Conservation (phyloP, 1,284 basidiomycete genomes). For the Heterobasidion irregulare region DNA sequence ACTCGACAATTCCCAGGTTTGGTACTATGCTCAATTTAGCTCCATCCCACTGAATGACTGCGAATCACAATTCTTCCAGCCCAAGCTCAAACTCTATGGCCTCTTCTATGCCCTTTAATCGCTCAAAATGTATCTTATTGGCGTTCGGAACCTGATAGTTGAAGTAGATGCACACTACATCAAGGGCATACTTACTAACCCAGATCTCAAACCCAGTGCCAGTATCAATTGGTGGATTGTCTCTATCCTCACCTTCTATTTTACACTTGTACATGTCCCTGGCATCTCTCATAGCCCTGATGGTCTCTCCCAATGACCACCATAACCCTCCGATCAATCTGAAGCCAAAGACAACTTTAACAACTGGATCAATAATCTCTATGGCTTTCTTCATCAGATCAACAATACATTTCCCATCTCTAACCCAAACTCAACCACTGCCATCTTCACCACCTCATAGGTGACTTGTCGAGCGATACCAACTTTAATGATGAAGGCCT, state of each 20-base stretch:
- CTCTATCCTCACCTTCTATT: slow-evolving; percentile 26
- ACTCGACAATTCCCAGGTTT: too few species aligned
- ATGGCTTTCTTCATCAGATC: slow-evolving; percentile 9
- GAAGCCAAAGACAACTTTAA: slow-evolving; percentile 19
- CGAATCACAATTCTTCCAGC: too few species aligned
- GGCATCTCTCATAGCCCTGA: not conserved
- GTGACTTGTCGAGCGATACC: too few species aligned
- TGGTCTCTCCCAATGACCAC: not conserved
- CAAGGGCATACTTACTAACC: slow-evolving; percentile 1
- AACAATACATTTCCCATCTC: too few species aligned
- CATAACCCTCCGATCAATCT: not conserved
- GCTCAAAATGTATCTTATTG: too few species aligned
- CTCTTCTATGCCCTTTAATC: too few species aligned
- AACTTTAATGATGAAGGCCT: too few species aligned
- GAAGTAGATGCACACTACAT: slow-evolving; percentile 19
- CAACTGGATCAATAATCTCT: slow-evolving; percentile 23
- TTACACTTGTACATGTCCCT: slow-evolving; percentile 23
- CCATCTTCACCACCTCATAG: too few species aligned
- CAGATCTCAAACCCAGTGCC: slow-evolving; percentile 23
- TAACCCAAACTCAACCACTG: too few species aligned
- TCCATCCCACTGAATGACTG: too few species aligned
- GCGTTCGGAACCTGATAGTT: slow-evolving; percentile 23
- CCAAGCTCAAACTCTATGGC: too few species aligned
- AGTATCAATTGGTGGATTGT: slow-evolving; percentile 34
- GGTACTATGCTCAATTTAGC: too few species aligned